These are phyloP conservation scores for Cucurbita moschata DNA, from an alignment of 306 rosid genomes.

Conservation along the genomic window DNA sequence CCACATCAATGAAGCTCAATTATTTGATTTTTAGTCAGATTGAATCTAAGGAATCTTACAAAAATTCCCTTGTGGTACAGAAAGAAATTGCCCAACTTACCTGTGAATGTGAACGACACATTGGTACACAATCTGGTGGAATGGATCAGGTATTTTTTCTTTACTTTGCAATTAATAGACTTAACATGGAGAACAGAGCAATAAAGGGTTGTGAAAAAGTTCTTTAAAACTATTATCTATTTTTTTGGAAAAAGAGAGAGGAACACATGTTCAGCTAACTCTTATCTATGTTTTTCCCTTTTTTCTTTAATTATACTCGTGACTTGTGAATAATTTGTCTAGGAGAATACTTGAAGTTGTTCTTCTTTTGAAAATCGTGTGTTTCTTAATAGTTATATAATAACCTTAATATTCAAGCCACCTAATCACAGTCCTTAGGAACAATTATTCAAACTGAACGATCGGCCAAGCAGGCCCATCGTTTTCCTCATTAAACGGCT, in stretches of 20 bases:
- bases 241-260: not conserved
- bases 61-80: constrained; percentile 31
- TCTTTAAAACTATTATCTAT: not conserved
- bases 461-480: too few species aligned
- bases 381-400: not conserved
- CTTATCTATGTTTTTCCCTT: not conserved
- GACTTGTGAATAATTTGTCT: not conserved
- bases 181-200: not conserved
- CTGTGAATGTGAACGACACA: constrained; percentile 79
- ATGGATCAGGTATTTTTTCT: constrained; percentile 75
- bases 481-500: not conserved
- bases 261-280: not conserved
- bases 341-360: not conserved
- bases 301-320: not conserved
- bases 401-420: not conserved
- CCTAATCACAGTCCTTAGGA: not conserved
- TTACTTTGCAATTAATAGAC: not conserved
- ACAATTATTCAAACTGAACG: not conserved
- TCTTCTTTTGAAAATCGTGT: not conserved
- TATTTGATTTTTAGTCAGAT: not conserved
- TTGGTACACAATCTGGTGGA: constrained; percentile 98
- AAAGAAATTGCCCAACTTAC: constrained; percentile 90
- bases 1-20: not conserved
- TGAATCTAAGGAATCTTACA: constrained; percentile 13
- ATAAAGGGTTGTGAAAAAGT: not conserved